Conservation (phyloP, 352 stramenopile species). For the Globisporangium okanoganense region DNA sequence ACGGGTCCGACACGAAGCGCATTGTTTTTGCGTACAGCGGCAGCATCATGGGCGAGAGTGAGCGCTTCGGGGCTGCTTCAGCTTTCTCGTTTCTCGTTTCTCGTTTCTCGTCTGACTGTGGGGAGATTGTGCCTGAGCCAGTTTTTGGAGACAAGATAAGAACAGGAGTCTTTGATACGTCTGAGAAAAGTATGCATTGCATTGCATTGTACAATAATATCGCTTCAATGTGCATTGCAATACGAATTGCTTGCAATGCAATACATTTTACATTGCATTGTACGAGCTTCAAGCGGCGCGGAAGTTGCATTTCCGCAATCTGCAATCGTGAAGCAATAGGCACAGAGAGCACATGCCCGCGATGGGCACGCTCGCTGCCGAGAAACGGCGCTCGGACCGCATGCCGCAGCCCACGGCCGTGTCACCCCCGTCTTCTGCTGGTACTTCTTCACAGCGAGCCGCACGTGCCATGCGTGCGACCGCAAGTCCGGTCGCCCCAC, state of each 20-base stretch:
- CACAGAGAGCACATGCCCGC: not conserved
- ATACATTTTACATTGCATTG: not conserved
- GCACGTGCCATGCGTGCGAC: not conserved
- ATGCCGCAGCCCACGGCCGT: not conserved
- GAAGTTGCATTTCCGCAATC: not conserved
- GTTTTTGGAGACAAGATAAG: not conserved
- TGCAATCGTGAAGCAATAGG: not conserved
- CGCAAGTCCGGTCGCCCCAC: not conserved
- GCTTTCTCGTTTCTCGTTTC: not conserved
- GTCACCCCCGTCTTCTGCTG: conserved; percentile 2
- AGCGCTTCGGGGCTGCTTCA: not conserved
- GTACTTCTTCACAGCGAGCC: not conserved
- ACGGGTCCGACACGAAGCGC: conserved; percentile 57
- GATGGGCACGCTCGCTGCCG: conserved; percentile 11
- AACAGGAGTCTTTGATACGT: too few species aligned
- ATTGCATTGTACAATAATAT: not conserved
- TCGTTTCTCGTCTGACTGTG: not conserved
- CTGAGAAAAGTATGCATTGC: too few species aligned
- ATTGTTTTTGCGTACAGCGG: conserved; percentile 64
- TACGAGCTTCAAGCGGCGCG: not conserved
- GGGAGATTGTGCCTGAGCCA: conserved; percentile 1
- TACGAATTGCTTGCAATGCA: too few species aligned
- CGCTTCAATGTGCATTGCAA: too few species aligned
- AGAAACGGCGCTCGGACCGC: conserved; percentile 1
- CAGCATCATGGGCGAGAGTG: conserved; percentile 21